Conservation (phyloP, 1,139 yeast genomes). For the Zygoascus sp. region DNA sequence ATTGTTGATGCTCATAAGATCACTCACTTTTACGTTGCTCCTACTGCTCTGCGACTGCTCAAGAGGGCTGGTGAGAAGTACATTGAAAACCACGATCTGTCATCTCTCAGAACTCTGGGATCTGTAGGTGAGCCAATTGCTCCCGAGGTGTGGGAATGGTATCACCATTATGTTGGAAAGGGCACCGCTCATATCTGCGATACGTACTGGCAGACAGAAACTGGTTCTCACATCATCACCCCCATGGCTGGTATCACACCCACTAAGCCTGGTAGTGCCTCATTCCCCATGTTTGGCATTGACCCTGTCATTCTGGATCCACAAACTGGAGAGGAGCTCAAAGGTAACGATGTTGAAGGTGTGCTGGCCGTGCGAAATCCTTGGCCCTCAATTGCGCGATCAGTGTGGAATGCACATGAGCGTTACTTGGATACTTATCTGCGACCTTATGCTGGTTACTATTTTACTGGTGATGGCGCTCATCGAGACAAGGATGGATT, state of each 20-base stretch:
- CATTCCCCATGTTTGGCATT: constrained; percentile 93
- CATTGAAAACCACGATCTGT: constrained; percentile 60
- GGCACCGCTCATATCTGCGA: constrained; percentile 77
- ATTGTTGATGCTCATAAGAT: constrained; percentile 73
- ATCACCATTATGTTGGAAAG: constrained; percentile 75
- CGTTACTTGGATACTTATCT: constrained; percentile 89
- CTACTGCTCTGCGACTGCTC: constrained; percentile 78
- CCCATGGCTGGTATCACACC: constrained; percentile 93
- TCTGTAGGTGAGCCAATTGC: constrained; percentile 94
- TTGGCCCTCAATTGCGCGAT: constrained; percentile 98
- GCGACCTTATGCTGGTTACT: constrained; percentile 91
- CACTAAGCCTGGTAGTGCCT: constrained; percentile 95
- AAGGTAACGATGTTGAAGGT: constrained; percentile 93
- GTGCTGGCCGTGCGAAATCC: constrained; percentile 81
- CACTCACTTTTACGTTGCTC: constrained; percentile 84
- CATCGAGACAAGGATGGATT: constrained; percentile 96
- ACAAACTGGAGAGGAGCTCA: constrained; percentile 72
- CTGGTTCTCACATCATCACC: constrained; percentile 92
- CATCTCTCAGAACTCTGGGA: constrained; percentile 67
- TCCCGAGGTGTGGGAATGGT: constrained; percentile 93
- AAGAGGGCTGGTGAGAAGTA: constrained; percentile 75
- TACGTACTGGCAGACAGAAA: constrained; percentile 98
- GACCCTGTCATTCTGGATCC: constrained; percentile 89
- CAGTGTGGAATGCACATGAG: constrained; percentile 86
- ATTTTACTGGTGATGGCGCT: constrained; percentile 98